These are phyloP conservation scores for Blastobotrys muscicola DNA, from an alignment of 805 yeast genomes.

Conservation along the genomic window DNA sequence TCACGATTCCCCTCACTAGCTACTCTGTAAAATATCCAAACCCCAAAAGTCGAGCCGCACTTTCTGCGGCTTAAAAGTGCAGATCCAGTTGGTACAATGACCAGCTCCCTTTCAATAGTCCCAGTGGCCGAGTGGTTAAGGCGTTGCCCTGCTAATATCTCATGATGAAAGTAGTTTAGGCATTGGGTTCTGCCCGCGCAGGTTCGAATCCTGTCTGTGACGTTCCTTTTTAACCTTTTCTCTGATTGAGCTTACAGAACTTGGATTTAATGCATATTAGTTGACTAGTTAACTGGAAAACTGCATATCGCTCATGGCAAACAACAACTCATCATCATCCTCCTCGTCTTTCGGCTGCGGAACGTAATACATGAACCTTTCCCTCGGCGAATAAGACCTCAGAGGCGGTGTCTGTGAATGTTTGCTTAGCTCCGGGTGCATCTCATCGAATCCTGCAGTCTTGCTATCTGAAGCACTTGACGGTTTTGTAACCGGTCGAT, in stretches of 20 bases:
- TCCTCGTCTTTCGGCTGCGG: conserved; percentile 4
- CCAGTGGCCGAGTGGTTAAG: conserved; percentile 4
- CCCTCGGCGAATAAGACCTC: conserved; percentile 2
- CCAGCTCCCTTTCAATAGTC: no score
- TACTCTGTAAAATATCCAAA: no score
- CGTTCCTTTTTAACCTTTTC: conserved; percentile 67
- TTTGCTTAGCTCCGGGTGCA: background rate
- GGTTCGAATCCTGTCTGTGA: conserved; percentile 99
- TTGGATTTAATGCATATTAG: no score
- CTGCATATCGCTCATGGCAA: conserved; percentile 33
- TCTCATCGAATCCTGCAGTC: conserved; percentile 1
- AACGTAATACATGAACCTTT: conserved; percentile 4
- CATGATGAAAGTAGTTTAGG: conserved; percentile 33
- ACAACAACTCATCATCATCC: conserved; percentile 29
- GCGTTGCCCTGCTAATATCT: conserved; percentile 2
- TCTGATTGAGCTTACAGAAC: no score
- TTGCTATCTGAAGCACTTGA: conserved; percentile 2
- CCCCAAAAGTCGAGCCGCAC: no score
- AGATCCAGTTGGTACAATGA: no score
- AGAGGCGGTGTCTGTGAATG: no score
- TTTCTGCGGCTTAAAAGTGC: no score
- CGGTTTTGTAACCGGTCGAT: background rate
- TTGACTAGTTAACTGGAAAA: conserved; percentile 1
- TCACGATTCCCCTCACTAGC: no score
- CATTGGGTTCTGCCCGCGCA: conserved; percentile 92